phyloP scores from a whole-genome alignment of 176 grass and related monocot species.

The Poa annua region DNA sequence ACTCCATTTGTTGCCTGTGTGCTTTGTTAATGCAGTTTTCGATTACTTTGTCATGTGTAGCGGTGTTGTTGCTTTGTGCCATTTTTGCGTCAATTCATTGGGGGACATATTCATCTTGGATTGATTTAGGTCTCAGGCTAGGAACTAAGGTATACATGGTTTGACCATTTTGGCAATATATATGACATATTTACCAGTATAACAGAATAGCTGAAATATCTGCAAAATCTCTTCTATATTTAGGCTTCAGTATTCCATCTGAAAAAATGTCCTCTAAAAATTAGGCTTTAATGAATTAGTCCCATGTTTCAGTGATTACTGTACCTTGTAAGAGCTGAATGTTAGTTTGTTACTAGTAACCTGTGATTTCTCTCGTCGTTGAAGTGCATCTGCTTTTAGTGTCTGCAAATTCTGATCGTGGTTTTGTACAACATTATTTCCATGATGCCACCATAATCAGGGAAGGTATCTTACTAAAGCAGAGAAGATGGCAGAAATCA shows the following conservation, averaged over 20 bases:
- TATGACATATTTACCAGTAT: background rate
- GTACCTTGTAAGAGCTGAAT: constrained; percentile 31
- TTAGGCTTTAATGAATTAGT: constrained; percentile 10
- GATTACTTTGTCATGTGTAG: background rate
- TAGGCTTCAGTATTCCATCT: background rate
- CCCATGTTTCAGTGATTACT: background rate
- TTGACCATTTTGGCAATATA: constrained; percentile 4
- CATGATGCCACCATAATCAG: constrained; percentile 47
- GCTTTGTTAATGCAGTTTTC: constrained; percentile 35
- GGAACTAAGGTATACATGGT: background rate
- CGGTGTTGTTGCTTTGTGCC: constrained; percentile 17
- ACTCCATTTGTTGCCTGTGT: background rate
- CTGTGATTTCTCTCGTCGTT: background rate
- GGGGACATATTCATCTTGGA: background rate
- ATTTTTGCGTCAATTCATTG: constrained; percentile 3
- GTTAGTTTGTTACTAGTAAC: constrained; percentile 11
- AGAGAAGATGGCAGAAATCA: constrained; percentile 67
- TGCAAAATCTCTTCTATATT: constrained; percentile 2
- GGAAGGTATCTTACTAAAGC: constrained; percentile 81
- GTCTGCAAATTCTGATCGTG: constrained; percentile 8
- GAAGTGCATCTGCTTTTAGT: background rate
- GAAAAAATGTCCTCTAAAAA: background rate
- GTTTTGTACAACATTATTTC: constrained; percentile 3
- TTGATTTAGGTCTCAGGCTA: background rate
- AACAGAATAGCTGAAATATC: background rate